Conservation (phyloP, 2,329 filamentous ascomycete species). For the Fusarium goolgardi region DNA sequence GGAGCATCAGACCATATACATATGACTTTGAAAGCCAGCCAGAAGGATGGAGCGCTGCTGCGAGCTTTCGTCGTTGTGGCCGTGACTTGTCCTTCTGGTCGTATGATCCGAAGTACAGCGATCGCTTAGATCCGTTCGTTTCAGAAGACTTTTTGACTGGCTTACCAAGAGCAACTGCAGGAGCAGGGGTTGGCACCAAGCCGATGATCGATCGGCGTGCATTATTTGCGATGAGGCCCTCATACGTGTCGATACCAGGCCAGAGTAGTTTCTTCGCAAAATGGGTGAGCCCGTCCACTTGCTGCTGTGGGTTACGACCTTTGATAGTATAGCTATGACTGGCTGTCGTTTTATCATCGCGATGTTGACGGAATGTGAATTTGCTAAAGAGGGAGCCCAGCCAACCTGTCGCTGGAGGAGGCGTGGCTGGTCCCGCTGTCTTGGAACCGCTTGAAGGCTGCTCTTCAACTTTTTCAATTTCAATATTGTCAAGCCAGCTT, state of each 20-base stretch:
- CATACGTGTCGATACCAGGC: conserved; percentile 68
- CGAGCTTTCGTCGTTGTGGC: conserved; percentile 64
- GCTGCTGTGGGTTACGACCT: conserved; percentile 67
- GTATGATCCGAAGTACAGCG: conserved; percentile 62
- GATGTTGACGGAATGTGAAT: conserved; percentile 59
- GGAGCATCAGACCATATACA: conserved; percentile 72
- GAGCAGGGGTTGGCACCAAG: conserved; percentile 46
- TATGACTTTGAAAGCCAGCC: conserved; percentile 78
- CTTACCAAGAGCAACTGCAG: conserved; percentile 27
- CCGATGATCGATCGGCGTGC: conserved; percentile 55
- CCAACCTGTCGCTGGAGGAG: conserved; percentile 55
- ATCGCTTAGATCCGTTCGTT: conserved; percentile 52
- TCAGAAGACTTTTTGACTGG: conserved; percentile 50
- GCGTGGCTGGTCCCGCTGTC: conserved; percentile 16
- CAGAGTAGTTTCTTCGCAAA: conserved; percentile 72
- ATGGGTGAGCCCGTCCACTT: conserved; percentile 70
- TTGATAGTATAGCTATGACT: conserved; percentile 61
- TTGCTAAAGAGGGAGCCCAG: conserved; percentile 68
- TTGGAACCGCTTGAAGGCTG: conserved; percentile 15
- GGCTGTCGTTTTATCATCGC: conserved; percentile 52
- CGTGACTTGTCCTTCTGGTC: conserved; percentile 51
- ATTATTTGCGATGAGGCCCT: conserved; percentile 61
- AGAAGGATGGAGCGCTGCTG: conserved; percentile 67
- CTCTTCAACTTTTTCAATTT: conserved; percentile 61
- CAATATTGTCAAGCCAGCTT: conserved; percentile 76